Base-by-base conservation (phyloP, 2,329 filamentous ascomycete genomes). In the Colletotrichum zoysiae region DNA sequence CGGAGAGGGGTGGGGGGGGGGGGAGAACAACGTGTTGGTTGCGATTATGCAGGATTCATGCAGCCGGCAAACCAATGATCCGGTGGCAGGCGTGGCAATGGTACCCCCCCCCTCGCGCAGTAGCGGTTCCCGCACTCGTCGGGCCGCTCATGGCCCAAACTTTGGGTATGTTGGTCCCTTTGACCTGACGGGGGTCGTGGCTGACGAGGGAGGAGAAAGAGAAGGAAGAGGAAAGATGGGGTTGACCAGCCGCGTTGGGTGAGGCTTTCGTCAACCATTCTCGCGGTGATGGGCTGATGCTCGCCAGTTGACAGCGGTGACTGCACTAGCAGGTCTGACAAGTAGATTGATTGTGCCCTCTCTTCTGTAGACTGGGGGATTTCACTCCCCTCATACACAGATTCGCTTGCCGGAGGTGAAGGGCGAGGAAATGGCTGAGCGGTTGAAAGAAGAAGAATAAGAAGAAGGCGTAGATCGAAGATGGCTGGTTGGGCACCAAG, bases 91-190 rank as follows among this genome's bases (percentile, higher is more conserved):
- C 70, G 57, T 70, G 70, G 56, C 48, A n/a, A 56, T 50, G 23
- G 42, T 38, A 20, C 14, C 50, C 50, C 1, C 44, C 40, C 35
- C 26, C 56, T 44, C 46, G 57, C 69, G 50, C 70, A 71, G 46
- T 8, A 48, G 61, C 67, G 12, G 62, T 71, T 73, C 70, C 70
- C 70, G 70, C 70, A 73, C 62, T 66, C 61, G 67, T 71, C 70
- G 70, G 61, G 61, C 66, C 61, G 70, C 18, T 61, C 48, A 30
- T 51, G 40, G 60, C 48, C 70, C 70, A 73, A 73, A 3, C n/a
- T 63, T 48, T 48, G 46, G 50, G 60, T 60, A 33, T 38, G 23
- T 65, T 58, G 63, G 46, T 26, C 26, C 59, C 53, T 38, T 38
- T 51, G 57, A 42, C n/a, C 26, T 53, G 48, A 38, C 65, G 67